Evolutionary conservation across 116 monocot species (phyloP).

Genomic region (Iris pallida): DNA sequence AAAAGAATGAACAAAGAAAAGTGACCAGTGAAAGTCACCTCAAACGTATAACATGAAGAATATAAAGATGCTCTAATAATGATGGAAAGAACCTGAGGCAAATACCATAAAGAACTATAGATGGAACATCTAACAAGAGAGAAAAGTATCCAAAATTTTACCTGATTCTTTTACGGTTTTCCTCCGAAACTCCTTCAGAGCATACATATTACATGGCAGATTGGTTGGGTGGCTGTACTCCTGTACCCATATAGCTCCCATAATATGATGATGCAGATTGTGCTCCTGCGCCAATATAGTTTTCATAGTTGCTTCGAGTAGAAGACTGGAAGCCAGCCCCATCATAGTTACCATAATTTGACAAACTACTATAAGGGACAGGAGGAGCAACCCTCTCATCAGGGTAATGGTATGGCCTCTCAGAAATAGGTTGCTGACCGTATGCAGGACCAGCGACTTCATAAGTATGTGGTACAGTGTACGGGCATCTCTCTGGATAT

Average conservation of each 20-base stretch:
- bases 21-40: too few species aligned
- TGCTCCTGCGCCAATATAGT: neutral
- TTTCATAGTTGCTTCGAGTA: constrained; percentile 2
- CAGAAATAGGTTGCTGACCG: constrained; percentile 12
- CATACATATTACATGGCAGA: too few species aligned
- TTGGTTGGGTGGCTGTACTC: constrained; percentile 1
- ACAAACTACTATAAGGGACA: neutral
- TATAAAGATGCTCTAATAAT: too few species aligned
- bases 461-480: constrained; percentile 13
- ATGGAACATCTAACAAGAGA: too few species aligned
- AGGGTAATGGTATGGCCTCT: constrained; percentile 23
- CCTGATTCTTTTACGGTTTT: too few species aligned
- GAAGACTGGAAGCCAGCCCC: constrained; percentile 3
- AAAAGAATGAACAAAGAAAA: neutral
- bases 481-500: constrained; percentile 14
- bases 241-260: constrained; percentile 14
- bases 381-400: constrained; percentile 23
- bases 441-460: constrained; percentile 12
- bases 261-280: constrained; percentile 5
- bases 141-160: too few species aligned
- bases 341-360: neutral
- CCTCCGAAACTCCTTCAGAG: too few species aligned
- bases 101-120: too few species aligned
- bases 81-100: too few species aligned
- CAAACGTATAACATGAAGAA: too few species aligned